Evolutionary conservation across 768 basidiomycete species (phyloP), one percentile per base, ranked within the genome.

Genomic region (Hydnum rufescens): DNA sequence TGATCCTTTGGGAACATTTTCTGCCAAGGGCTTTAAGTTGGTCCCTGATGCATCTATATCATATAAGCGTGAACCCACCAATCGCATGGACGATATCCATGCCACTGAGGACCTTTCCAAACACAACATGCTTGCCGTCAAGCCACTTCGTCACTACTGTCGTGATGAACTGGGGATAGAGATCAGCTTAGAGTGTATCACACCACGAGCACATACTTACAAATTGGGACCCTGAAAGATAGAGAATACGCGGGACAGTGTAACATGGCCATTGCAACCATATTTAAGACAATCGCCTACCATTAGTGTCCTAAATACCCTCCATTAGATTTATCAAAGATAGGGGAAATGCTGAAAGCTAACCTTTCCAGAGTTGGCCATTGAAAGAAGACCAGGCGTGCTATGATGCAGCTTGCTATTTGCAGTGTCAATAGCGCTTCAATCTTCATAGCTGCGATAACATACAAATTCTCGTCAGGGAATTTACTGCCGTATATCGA

Each of bases 381-480:
- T 95, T 2, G 88, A 90, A 54, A 93, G 75, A 53, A 74, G 72
- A 57, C 92, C 92, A 49, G 85, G 76, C 32, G 77, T 78, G 60
- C 84, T 83, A 72, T 99, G 93, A 65, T 78, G 80, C 65, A 97
- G 83, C 75, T 96, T 95, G 74, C 90, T 95, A 59, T 28, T 1
- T 4, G 29, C 4, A 19, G 36, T 2, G 4, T 5, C 26, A 29
- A 47, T 23, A 44, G 8, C 31, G 30, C 25, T 36, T 2, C 23
- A 50, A 26, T 6, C 25, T 16, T 25, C 26, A 2, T 16, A 13
- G 25, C 19, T 55, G 23, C 3, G 8, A 16, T 39, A 28, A 61
- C 78, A 64, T 58, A 87, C 86, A 90, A 90, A 74, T 96, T 97
- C 71, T 97, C 95, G 59, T 97, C 93, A 51, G 80, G 73, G 67